Evolutionary conservation across 2,329 filamentous ascomycete genomes (phyloP).

Genomic region (Didymella sp.): DNA sequence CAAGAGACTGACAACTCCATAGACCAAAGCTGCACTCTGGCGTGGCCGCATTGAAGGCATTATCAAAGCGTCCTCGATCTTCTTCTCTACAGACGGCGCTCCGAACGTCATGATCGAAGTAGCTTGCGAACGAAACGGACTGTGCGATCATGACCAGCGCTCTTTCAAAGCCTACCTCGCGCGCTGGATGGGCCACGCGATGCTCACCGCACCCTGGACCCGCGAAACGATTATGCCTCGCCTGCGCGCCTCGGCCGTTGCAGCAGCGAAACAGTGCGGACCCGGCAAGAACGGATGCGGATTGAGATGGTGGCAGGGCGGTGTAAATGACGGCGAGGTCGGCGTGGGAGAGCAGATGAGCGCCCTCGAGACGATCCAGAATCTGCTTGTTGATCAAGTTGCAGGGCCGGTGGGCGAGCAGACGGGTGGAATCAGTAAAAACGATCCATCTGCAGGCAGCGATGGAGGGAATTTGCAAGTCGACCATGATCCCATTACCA

Average conservation of each 20-base stretch:
- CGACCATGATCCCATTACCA: slow-evolving; percentile 53
- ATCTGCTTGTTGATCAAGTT: slow-evolving; percentile 48
- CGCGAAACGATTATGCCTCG: slow-evolving; percentile 56
- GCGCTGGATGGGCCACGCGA: slow-evolving; percentile 51
- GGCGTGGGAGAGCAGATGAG: slow-evolving; percentile 67
- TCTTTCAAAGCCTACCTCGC: slow-evolving; percentile 54
- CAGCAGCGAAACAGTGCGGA: slow-evolving; percentile 62
- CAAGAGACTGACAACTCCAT: neutral
- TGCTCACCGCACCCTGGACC: slow-evolving; percentile 48
- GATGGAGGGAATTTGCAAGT: slow-evolving; percentile 36
- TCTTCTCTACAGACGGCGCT: slow-evolving; percentile 54
- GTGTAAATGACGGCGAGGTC: slow-evolving; percentile 54
- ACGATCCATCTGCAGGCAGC: slow-evolving; percentile 53
- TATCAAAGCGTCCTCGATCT: slow-evolving; percentile 49
- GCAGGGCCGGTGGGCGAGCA: slow-evolving; percentile 53
- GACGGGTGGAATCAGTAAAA: slow-evolving; percentile 60
- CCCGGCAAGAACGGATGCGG: slow-evolving; percentile 58
- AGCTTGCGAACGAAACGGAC: slow-evolving; percentile 53
- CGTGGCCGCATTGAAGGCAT: slow-evolving; percentile 36
- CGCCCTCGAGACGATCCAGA: slow-evolving; percentile 62
- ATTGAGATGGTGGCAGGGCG: slow-evolving; percentile 51
- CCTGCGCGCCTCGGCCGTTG: slow-evolving; percentile 60
- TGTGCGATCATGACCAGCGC: slow-evolving; percentile 56
- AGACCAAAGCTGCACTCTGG: slow-evolving; percentile 34
- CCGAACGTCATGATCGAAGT: slow-evolving; percentile 55